Percentiles rank a stretch among this genome's conserved stretches.
Conservation (phyloP, 306 rosid genomes). For the Prunus mongolica region DNA sequence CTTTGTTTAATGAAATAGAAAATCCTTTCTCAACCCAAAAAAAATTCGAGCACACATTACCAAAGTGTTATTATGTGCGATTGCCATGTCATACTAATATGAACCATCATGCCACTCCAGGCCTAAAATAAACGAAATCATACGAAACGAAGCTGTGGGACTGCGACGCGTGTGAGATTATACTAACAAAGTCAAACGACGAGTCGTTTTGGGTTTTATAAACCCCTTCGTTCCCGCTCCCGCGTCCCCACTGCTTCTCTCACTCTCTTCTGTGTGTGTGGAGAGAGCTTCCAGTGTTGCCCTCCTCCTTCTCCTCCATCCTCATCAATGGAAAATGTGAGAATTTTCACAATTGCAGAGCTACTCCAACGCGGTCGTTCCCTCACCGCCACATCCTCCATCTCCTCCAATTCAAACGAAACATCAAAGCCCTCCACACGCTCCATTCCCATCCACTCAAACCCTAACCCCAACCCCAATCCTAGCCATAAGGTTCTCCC, state of each 20-base stretch:
- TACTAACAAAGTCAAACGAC: neutral
- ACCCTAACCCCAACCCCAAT: constrained; percentile 18
- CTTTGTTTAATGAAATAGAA: too few relatives aligned
- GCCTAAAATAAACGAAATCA: too few relatives aligned
- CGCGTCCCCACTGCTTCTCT: neutral
- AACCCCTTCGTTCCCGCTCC: neutral
- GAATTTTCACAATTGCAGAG: constrained; percentile 32
- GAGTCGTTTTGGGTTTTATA: neutral
- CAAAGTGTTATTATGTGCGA: too few relatives aligned
- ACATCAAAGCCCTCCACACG: neutral
- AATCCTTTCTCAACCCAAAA: too few relatives aligned
- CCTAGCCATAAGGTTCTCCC: constrained; percentile 34
- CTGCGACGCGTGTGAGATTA: neutral
- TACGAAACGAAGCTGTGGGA: too few relatives aligned
- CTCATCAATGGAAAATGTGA: constrained; percentile 35
- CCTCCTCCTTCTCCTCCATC: too few relatives aligned
- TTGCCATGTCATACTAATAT: too few relatives aligned
- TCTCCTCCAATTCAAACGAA: constrained; percentile 13
- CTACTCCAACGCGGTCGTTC: constrained; percentile 41
- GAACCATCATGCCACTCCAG: too few relatives aligned
- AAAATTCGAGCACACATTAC: too few relatives aligned
- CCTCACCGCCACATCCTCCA: constrained; percentile 46
- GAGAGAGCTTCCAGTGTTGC: neutral
- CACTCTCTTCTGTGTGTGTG: neutral
- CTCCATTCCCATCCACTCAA: neutral